Percentiles rank a stretch among this genome's conserved stretches.
Conservation (phyloP, 2,329 filamentous ascomycete genomes). For the Aspergillus sp. region DNA sequence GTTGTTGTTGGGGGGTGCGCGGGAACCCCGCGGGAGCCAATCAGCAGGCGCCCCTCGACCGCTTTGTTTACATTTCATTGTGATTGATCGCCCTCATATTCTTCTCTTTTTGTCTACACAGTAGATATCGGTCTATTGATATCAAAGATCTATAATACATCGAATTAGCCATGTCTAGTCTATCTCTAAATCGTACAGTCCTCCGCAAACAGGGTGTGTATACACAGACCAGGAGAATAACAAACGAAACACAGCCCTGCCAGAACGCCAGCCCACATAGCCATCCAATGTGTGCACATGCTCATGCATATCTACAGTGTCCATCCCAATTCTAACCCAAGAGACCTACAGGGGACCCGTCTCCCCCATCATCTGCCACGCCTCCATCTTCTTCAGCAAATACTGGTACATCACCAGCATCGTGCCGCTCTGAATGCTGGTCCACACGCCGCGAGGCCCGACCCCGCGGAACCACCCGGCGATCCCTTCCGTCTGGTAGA, state of each 20-base stretch:
- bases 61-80: constrained; percentile 21
- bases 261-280: constrained; percentile 23
- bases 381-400: constrained; percentile 73
- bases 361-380: constrained; percentile 37
- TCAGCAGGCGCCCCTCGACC: neutral
- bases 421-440: constrained; percentile 91
- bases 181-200: constrained; percentile 12
- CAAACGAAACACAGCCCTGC: constrained; percentile 10
- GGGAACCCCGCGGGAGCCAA: neutral
- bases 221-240: constrained; percentile 8
- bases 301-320: constrained; percentile 9
- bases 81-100: neutral
- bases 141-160: neutral
- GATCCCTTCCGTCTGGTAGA: constrained; percentile 87
- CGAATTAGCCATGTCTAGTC: constrained; percentile 9
- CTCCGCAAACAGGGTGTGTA: constrained; percentile 3
- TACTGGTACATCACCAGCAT: constrained; percentile 97
- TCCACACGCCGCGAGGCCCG: constrained; percentile 91
- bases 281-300: constrained; percentile 13
- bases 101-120: too few species aligned
- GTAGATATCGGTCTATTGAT: too few species aligned
- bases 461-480: constrained; percentile 93
- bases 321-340: neutral
- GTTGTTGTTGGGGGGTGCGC: neutral
- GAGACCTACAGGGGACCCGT: constrained; percentile 15